Evolutionary conservation across 495 filamentous ascomycete genomes (phyloP).

Genomic region (Darksidea phi): DNA sequence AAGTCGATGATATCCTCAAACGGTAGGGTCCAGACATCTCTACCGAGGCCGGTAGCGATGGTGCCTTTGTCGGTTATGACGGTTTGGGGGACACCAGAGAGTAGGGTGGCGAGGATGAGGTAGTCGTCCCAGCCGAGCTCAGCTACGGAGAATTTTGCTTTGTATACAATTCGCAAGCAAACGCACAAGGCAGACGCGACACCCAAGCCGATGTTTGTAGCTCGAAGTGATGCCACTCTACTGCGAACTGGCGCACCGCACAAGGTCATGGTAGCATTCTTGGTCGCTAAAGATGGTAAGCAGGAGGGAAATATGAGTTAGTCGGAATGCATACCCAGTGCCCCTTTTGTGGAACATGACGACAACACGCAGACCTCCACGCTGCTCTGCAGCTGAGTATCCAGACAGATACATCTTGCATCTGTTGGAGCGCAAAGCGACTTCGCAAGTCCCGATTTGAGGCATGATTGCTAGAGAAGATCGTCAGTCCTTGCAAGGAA

Average conservation of each 20-base stretch:
- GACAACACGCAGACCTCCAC: slow-evolving; percentile 20
- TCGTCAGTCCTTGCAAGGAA: neutral
- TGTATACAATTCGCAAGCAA: slow-evolving; percentile 13
- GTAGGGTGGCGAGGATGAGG: slow-evolving; percentile 15
- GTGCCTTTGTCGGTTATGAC: slow-evolving; percentile 20
- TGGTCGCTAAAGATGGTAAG: slow-evolving; percentile 20
- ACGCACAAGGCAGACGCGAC: slow-evolving; percentile 11
- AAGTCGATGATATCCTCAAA: slow-evolving; percentile 17
- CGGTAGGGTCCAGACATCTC: slow-evolving; percentile 26
- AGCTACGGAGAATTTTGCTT: neutral
- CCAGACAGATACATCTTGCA: slow-evolving; percentile 25
- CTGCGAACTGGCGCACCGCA: slow-evolving; percentile 26
- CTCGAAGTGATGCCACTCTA: neutral
- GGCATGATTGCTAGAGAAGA: slow-evolving; percentile 16
- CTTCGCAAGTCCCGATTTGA: slow-evolving; percentile 1
- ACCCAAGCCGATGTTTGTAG: slow-evolving; percentile 8
- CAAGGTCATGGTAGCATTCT: slow-evolving; percentile 23
- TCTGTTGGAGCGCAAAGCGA: slow-evolving; percentile 23
- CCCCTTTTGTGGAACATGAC: slow-evolving; percentile 20
- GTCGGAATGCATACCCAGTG: slow-evolving; percentile 9
- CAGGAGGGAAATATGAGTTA: neutral
- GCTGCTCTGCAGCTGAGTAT: slow-evolving; percentile 7
- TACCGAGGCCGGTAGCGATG: slow-evolving; percentile 17
- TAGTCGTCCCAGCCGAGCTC: slow-evolving; percentile 29
- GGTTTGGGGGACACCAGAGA: slow-evolving; percentile 15